These are phyloP conservation scores for Coelastrella sp. DNA, from an alignment of 139 green algal genomes.

Conservation along the genomic window DNA sequence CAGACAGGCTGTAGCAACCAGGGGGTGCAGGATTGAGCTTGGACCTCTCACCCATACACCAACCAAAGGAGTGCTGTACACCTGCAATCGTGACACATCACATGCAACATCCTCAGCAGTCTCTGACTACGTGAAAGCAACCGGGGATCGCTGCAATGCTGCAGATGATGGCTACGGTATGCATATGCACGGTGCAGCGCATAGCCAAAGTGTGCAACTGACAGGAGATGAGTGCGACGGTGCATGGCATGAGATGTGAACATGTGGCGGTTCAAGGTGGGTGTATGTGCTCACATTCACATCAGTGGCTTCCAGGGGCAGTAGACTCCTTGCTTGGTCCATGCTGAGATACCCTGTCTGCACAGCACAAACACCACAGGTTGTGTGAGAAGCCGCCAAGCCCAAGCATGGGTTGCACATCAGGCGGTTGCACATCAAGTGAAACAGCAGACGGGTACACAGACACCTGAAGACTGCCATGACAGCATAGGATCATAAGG, in stretches of 20 bases:
- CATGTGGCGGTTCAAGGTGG: background rate
- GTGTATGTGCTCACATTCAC: constrained; percentile 48
- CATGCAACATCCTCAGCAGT: background rate
- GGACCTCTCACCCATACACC: constrained; percentile 67
- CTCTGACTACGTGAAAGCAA: background rate
- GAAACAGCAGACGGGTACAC: background rate
- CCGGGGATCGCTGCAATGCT: background rate
- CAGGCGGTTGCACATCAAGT: background rate
- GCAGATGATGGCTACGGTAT: background rate
- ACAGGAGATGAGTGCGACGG: background rate
- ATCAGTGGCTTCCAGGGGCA: constrained; percentile 65
- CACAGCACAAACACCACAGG: background rate
- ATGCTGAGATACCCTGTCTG: constrained; percentile 67
- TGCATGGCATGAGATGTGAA: background rate
- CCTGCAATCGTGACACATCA: constrained; percentile 38
- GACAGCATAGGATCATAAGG: background rate
- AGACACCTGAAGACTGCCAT: too few relatives aligned
- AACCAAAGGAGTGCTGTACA: constrained; percentile 66
- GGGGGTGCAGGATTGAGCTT: constrained; percentile 41
- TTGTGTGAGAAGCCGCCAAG: background rate
- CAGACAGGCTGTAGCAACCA: constrained; percentile 53
- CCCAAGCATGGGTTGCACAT: background rate
- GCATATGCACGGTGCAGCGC: background rate
- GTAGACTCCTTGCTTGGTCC: constrained; percentile 67
- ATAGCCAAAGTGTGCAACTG: background rate